Percentiles rank a stretch among this genome's conserved stretches.
Conservation (phyloP, 169 alveolate species). For the Miamiensis avidus region DNA sequence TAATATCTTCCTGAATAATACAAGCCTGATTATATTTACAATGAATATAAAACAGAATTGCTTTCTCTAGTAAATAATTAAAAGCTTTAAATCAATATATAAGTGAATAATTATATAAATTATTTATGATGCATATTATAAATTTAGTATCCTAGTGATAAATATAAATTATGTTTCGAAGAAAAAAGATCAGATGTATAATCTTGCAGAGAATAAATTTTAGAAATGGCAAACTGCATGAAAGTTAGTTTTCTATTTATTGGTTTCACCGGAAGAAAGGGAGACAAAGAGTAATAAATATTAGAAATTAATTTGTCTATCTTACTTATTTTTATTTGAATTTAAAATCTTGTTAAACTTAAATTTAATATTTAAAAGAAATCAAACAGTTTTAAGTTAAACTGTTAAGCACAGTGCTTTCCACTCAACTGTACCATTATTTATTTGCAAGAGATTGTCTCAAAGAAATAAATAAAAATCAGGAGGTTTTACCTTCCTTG, state of each 20-base stretch:
- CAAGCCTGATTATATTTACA: constrained; percentile 14
- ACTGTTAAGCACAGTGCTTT: constrained; percentile 30
- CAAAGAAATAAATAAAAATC: constrained; percentile 8
- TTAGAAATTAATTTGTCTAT: no score
- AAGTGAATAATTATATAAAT: no score
- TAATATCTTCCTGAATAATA: constrained; percentile 23
- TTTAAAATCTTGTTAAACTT: no score
- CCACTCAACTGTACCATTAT: constrained; percentile 11
- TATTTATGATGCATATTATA: background rate
- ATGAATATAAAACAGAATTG: constrained; percentile 32
- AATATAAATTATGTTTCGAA: constrained; percentile 19
- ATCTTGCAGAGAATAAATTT: constrained; percentile 20
- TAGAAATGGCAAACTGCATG: constrained; percentile 15
- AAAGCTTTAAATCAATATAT: no score
- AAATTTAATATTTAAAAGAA: no score
- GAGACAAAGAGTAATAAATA: constrained; percentile 21
- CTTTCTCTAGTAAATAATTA: constrained; percentile 17
- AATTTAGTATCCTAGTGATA: constrained; percentile 25
- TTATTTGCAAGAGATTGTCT: constrained; percentile 12
- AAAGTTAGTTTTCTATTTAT: constrained; percentile 21
- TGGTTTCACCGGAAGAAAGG: constrained; percentile 36
- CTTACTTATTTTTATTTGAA: background rate
- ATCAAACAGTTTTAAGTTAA: constrained; percentile 23
- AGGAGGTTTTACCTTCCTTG: constrained; percentile 28
- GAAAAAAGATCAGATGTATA: constrained; percentile 5